phyloP scores from a whole-genome alignment of 1,139 yeast species.

The Magnusiomyces clavatus region DNA sequence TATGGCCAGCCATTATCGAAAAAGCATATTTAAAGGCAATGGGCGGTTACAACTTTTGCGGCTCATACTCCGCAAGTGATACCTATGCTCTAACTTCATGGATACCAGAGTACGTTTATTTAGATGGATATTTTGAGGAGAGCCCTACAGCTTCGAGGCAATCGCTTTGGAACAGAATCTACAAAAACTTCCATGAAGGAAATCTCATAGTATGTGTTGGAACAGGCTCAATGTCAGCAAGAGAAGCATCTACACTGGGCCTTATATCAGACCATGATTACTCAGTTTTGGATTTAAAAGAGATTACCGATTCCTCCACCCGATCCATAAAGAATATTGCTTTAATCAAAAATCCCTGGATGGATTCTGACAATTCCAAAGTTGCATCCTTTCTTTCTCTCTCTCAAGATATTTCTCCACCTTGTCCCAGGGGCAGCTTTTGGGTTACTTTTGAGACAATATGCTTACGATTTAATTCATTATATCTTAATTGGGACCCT shows the following conservation, averaged over 20 bases:
- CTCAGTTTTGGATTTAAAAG: slow-evolving; percentile 38
- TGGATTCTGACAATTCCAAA: slow-evolving; percentile 16
- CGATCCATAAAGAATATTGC: slow-evolving; percentile 21
- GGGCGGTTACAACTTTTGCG: slow-evolving; percentile 60
- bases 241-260: slow-evolving; percentile 34
- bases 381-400: slow-evolving; percentile 11
- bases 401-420: slow-evolving; percentile 12
- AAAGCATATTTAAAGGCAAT: slow-evolving; percentile 62
- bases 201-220: slow-evolving; percentile 56
- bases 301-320: slow-evolving; percentile 10
- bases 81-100: slow-evolving; percentile 61
- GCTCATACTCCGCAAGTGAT: slow-evolving; percentile 78
- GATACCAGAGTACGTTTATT: slow-evolving; percentile 56
- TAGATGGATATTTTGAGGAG: slow-evolving; percentile 26
- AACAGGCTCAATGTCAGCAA: slow-evolving; percentile 45
- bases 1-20: slow-evolving; percentile 72
- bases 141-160: slow-evolving; percentile 23
- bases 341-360: slow-evolving; percentile 52
- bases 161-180: slow-evolving; percentile 34
- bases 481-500: slow-evolving; percentile 68
- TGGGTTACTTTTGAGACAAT: slow-evolving; percentile 33
- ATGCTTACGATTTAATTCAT: slow-evolving; percentile 43
- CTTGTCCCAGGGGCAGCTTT: slow-evolving; percentile 16
- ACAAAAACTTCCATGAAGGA: slow-evolving; percentile 30
- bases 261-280: slow-evolving; percentile 67